A percentile compares a stretch with the other conserved stretches of the same genome.
These are phyloP conservation scores for Chlamydomonas applanata DNA, from an alignment of 139 green algal species.

Conservation along the genomic window DNA sequence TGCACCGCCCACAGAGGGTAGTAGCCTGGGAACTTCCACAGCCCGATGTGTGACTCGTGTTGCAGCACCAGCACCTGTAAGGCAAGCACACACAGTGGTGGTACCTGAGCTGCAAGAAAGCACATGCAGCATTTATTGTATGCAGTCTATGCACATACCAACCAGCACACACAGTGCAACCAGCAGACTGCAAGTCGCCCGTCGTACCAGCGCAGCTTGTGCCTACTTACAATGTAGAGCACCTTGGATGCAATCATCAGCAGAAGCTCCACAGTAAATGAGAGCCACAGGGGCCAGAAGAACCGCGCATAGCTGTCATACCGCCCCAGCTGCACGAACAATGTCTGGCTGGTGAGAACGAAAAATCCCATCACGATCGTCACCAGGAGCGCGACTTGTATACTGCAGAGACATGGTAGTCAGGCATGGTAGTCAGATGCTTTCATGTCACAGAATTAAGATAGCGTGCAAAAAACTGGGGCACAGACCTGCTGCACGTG, in stretches of 20 bases:
- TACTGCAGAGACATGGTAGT: slow-evolving; percentile 14
- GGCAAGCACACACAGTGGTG: neutral
- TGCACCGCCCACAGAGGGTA: slow-evolving; percentile 18
- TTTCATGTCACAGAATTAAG: too few species aligned
- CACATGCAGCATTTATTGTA: too few species aligned
- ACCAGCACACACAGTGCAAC: too few species aligned
- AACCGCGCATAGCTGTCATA: slow-evolving; percentile 29
- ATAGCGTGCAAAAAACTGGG: too few species aligned
- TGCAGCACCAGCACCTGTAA: slow-evolving; percentile 19
- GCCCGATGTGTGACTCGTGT: slow-evolving; percentile 4
- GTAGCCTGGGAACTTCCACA: slow-evolving; percentile 24
- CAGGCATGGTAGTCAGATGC: too few species aligned
- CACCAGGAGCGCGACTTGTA: slow-evolving; percentile 24
- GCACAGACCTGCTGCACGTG: slow-evolving; percentile 6
- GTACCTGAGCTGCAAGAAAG: too few species aligned
- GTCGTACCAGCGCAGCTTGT: neutral
- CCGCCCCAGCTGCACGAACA: slow-evolving; percentile 23
- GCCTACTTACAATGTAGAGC: slow-evolving; percentile 12
- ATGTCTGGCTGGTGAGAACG: slow-evolving; percentile 27
- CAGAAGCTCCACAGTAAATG: slow-evolving; percentile 16
- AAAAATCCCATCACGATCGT: slow-evolving; percentile 33
- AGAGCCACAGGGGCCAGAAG: slow-evolving; percentile 17
- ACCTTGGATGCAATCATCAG: slow-evolving; percentile 17
- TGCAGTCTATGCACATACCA: too few species aligned
- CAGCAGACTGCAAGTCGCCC: too few species aligned